Evolutionary conservation across 176 grass and related monocot genomes (phyloP).

Genomic region (Phoenix dactylifera): DNA sequence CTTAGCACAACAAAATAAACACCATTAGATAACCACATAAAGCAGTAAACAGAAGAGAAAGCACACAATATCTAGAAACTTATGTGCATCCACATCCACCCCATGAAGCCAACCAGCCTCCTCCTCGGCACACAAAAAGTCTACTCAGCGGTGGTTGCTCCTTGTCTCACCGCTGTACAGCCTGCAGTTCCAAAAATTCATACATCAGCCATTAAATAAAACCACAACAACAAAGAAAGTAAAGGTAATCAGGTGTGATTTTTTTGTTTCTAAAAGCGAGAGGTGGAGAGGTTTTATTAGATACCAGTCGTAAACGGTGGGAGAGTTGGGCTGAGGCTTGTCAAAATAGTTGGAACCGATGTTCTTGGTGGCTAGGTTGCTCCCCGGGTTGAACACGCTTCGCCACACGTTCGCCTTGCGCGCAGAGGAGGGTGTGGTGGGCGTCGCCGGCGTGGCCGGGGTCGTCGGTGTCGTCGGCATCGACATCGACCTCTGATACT

Average conservation of each 20-base stretch:
- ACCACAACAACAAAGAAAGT: not conserved
- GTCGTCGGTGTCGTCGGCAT: constrained; percentile 44
- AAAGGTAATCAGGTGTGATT: not conserved
- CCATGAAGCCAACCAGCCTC: no score
- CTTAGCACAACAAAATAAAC: no score
- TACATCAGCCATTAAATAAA: not conserved
- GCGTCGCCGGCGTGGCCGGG: constrained; percentile 58
- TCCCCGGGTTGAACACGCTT: constrained; percentile 94
- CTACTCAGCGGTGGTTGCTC: constrained; percentile 59
- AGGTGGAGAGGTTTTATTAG: not conserved
- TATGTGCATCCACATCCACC: no score
- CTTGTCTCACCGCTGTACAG: constrained; percentile 81
- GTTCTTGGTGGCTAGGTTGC: constrained; percentile 72
- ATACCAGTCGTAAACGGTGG: constrained; percentile 96
- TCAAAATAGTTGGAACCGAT: constrained; percentile 76
- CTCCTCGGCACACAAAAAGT: no score
- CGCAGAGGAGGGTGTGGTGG: not conserved
- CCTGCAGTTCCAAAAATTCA: constrained; percentile 20
- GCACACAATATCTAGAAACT: no score
- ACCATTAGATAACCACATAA: no score
- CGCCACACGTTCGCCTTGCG: constrained; percentile 70
- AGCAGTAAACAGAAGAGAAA: no score
- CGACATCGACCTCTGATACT: constrained; percentile 43
- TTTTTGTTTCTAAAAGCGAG: no score
- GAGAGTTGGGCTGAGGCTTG: constrained; percentile 71